Conservation (phyloP, 768 basidiomycete genomes). For the Tulasnella sp. region DNA sequence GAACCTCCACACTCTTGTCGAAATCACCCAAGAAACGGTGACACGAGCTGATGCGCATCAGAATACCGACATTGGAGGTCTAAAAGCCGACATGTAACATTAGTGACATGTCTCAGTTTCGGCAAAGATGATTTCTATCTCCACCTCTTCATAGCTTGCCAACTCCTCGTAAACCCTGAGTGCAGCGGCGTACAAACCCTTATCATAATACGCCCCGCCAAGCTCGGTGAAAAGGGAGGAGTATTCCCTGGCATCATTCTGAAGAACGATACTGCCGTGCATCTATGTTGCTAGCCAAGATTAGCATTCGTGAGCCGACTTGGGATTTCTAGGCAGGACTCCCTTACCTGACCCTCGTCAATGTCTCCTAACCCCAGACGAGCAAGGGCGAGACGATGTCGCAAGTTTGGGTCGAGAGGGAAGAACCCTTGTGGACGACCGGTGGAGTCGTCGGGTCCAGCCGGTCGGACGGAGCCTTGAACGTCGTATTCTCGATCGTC, state of each 20-base stretch:
- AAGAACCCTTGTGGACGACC: constrained; percentile 45
- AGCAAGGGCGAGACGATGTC: constrained; percentile 79
- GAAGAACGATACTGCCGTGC: constrained; percentile 2
- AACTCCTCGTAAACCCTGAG: constrained; percentile 74
- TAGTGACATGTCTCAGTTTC: too few relatives aligned
- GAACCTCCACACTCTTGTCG: constrained; percentile 73
- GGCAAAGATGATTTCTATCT: constrained; percentile 31
- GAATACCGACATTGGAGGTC: constrained; percentile 69
- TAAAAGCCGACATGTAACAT: too few relatives aligned
- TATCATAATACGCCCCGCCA: constrained; percentile 77
- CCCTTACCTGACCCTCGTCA: constrained; percentile 73
- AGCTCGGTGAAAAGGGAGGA: constrained; percentile 76
- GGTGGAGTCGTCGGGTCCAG: constrained; percentile 33
- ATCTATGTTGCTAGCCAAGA: not conserved
- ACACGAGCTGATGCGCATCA: constrained; percentile 77
- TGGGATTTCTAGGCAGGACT: not conserved
- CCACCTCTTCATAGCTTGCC: constrained; percentile 66
- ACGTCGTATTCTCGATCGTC: constrained; percentile 90
- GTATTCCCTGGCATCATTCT: constrained; percentile 79
- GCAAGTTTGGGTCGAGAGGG: constrained; percentile 66
- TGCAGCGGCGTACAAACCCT: constrained; percentile 72
- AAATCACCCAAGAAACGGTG: constrained; percentile 70
- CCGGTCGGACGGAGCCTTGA: constrained; percentile 30
- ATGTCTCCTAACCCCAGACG: constrained; percentile 74
- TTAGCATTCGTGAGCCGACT: not conserved